These are phyloP conservation scores for Calocybe gambosa DNA, from an alignment of 1,284 basidiomycete species.

Conservation along the genomic window DNA sequence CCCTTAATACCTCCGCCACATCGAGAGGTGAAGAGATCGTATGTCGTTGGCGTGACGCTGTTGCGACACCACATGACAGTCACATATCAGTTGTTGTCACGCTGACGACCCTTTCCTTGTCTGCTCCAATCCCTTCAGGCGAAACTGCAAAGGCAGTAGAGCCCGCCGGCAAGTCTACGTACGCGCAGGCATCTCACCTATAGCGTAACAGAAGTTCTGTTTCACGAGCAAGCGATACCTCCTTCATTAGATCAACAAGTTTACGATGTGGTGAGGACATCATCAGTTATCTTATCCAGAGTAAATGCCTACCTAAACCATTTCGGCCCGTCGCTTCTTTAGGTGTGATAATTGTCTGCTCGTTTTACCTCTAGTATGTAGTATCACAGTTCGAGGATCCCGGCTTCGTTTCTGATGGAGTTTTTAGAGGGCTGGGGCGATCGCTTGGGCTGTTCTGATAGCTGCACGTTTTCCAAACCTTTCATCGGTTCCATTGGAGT, in stretches of 20 bases:
- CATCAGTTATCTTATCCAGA: constrained; percentile 11
- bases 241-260: constrained; percentile 14
- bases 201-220: background rate
- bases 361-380: constrained; percentile 58
- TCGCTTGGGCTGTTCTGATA: constrained; percentile 66
- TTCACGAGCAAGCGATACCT: background rate
- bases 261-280: constrained; percentile 27
- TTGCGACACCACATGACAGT: constrained; percentile 5
- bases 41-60: background rate
- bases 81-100: constrained; percentile 10
- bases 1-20: background rate
- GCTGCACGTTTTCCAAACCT: constrained; percentile 36
- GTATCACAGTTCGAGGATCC: constrained; percentile 9
- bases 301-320: constrained; percentile 7
- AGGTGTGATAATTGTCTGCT: constrained; percentile 74
- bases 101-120: background rate
- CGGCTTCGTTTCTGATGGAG: constrained; percentile 23
- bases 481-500: background rate
- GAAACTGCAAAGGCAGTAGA: constrained; percentile 14
- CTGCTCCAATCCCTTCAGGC: constrained; percentile 5
- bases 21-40: background rate
- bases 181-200: constrained; percentile 3
- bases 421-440: constrained; percentile 60
- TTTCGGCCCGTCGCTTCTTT: constrained; percentile 7
- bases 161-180: constrained; percentile 5